phyloP scores from a whole-genome alignment of 768 basidiomycete genomes.

The Lactifluus pinguis region DNA sequence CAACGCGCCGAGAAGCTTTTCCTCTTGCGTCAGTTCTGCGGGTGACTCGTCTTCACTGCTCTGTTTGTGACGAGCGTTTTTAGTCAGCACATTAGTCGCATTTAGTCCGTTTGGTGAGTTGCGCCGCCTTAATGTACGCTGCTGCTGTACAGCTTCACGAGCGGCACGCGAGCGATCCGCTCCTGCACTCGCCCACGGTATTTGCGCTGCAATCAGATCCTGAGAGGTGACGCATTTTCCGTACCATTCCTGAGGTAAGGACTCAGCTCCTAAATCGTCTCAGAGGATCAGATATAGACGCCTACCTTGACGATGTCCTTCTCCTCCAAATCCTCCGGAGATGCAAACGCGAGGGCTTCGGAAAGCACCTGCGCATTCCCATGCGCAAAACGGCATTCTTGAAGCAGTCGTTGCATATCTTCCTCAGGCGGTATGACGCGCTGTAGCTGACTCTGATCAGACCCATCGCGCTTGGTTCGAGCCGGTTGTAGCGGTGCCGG shows the following conservation, averaged over 20 bases:
- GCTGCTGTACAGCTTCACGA: constrained; percentile 15
- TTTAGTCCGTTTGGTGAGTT: constrained; percentile 8
- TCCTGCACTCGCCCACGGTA: constrained; percentile 82
- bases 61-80: not conserved
- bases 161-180: constrained; percentile 57
- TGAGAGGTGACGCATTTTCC: constrained; percentile 70
- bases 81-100: not conserved
- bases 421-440: constrained; percentile 67
- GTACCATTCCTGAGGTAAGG: constrained; percentile 65
- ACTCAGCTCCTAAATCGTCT: not conserved
- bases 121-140: constrained; percentile 6
- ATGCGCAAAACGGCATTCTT: constrained; percentile 77
- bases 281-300: not conserved
- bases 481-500: not conserved
- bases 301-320: constrained; percentile 61
- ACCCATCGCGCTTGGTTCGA: constrained; percentile 20
- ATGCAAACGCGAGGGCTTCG: constrained; percentile 60
- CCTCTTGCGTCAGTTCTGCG: constrained; percentile 56
- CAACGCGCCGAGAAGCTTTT: constrained; percentile 62
- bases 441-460: constrained; percentile 22
- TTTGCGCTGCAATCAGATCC: constrained; percentile 78
- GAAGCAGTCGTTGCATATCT: constrained; percentile 71
- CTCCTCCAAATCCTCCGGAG: constrained; percentile 56
- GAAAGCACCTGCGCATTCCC: constrained; percentile 72
- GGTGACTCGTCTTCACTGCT: constrained; percentile 21